These are phyloP conservation scores for Colletotrichum brevisporum DNA, from an alignment of 2,329 filamentous ascomycete species.

Conservation along the genomic window DNA sequence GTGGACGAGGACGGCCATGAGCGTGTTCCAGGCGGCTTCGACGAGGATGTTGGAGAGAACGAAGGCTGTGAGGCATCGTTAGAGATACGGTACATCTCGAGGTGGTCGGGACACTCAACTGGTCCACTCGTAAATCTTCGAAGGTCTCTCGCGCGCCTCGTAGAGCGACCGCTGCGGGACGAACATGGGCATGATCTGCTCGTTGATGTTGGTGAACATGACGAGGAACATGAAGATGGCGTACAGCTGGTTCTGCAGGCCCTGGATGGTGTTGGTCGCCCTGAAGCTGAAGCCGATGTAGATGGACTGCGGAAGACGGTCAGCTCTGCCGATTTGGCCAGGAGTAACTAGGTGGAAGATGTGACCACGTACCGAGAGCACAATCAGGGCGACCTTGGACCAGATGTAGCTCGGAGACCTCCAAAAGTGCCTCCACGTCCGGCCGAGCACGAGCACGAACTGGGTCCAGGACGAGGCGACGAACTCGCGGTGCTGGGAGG, in stretches of 20 bases:
- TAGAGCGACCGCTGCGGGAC: conserved; percentile 76
- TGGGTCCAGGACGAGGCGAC: conserved; percentile 77
- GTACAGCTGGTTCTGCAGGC: conserved; percentile 78
- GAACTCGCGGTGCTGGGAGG: conserved; percentile 69
- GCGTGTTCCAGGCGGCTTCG: conserved; percentile 78
- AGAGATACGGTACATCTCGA: too few relatives aligned
- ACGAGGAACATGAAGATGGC: conserved; percentile 77
- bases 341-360: not conserved
- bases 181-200: conserved; percentile 79
- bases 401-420: conserved; percentile 80
- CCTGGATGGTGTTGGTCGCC: conserved; percentile 69
- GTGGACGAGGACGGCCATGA: conserved; percentile 74
- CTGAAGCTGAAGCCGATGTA: conserved; percentile 78
- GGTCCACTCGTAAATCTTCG: conserved; percentile 67
- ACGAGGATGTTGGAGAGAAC: conserved; percentile 77
- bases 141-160: conserved; percentile 76
- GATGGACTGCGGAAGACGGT: conserved; percentile 50
- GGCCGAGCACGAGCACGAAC: conserved; percentile 69
- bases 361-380: conserved; percentile 46
- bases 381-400: conserved; percentile 70
- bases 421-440: conserved; percentile 81
- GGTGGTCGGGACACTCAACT: not conserved
- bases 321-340: too few relatives aligned
- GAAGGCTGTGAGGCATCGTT: conserved; percentile 44
- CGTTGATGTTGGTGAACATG: conserved; percentile 73